A percentile compares a stretch with the other conserved stretches of the same genome.
phyloP scores from a whole-genome alignment of 176 grass and related monocot genomes.

The Musa acuminata region DNA sequence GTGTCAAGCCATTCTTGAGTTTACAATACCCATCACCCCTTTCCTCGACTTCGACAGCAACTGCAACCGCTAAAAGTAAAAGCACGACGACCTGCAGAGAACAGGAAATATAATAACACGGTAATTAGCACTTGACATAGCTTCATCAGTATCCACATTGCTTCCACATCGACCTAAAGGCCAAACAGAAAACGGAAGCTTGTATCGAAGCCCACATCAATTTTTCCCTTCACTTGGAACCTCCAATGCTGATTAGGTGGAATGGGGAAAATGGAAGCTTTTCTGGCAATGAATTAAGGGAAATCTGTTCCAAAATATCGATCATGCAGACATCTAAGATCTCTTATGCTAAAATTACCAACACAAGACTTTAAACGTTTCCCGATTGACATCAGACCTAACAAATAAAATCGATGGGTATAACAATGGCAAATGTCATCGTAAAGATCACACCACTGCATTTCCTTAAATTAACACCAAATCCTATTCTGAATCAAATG shows the following conservation, averaged over 20 bases:
- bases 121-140: background rate
- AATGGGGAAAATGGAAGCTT: no score
- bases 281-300: no score
- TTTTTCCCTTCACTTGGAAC: background rate
- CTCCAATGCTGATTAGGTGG: no score
- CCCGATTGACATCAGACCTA: background rate
- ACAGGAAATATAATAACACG: background rate
- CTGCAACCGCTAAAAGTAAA: background rate
- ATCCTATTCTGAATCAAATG: background rate
- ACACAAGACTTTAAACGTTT: background rate
- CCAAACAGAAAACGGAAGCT: background rate
- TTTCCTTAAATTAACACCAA: background rate
- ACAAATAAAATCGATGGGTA: background rate
- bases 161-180: background rate
- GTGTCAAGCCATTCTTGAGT: slow-evolving; percentile 13
- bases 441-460: background rate
- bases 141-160: background rate
- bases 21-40: slow-evolving; percentile 26
- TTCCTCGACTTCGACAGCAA: background rate
- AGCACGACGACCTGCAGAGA: background rate
- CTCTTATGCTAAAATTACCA: background rate
- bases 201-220: background rate
- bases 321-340: background rate
- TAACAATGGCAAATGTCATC: background rate
- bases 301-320: no score